Conservation (phyloP, 2,329 filamentous ascomycete genomes). For the Macroventuria anomochaeta region DNA sequence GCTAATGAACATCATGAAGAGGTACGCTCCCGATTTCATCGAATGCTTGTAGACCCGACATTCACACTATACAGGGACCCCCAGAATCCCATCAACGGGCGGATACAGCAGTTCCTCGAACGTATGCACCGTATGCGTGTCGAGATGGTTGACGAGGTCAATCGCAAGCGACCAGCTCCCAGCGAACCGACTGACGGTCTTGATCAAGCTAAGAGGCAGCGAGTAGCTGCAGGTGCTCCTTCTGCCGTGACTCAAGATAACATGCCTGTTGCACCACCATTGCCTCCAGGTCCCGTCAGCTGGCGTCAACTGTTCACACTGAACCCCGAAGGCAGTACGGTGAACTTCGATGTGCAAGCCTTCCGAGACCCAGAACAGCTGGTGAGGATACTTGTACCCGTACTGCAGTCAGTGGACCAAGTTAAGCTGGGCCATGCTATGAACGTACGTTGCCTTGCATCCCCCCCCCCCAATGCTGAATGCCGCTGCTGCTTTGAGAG, state of each 20-base stretch:
- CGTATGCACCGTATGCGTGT: constrained; percentile 77
- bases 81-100: constrained; percentile 73
- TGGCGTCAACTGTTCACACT: constrained; percentile 87
- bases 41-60: constrained; percentile 5
- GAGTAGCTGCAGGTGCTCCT: constrained; percentile 63
- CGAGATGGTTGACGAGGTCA: constrained; percentile 80
- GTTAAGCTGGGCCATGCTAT: constrained; percentile 74
- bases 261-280: constrained; percentile 66
- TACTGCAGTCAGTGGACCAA: constrained; percentile 75
- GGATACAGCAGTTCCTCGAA: constrained; percentile 88
- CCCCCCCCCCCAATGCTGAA: background rate
- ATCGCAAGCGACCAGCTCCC: constrained; percentile 76
- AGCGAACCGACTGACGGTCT: constrained; percentile 73
- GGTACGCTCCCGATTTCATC: constrained; percentile 64
- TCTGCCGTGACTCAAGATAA: constrained; percentile 24
- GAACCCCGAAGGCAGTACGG: constrained; percentile 75
- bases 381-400: constrained; percentile 79
- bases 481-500: background rate
- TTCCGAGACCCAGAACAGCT: constrained; percentile 75
- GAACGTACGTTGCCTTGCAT: constrained; percentile 60
- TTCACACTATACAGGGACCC: constrained; percentile 67
- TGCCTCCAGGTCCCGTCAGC: constrained; percentile 77
- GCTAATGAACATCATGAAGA: constrained; percentile 81
- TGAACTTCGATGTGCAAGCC: constrained; percentile 80
- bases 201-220: constrained; percentile 82